Conservation (phyloP, 2,329 filamentous ascomycete genomes). For the Monosporascus sp. region DNA sequence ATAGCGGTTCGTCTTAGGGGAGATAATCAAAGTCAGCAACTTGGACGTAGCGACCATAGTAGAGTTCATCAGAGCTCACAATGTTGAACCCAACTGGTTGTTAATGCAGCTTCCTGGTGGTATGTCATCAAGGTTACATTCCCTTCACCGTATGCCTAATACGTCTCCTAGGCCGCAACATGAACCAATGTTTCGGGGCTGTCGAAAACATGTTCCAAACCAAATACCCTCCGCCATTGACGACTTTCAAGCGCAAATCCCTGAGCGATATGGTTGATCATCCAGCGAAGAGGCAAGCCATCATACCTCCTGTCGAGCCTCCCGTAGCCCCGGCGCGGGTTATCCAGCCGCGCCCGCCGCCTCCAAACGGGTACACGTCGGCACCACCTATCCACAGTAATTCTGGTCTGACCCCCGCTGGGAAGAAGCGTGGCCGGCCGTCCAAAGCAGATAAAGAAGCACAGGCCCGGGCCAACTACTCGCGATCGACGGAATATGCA, state of each 20-base stretch:
- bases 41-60: slow-evolving; percentile 42
- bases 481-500: slow-evolving; percentile 24
- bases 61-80: slow-evolving; percentile 40
- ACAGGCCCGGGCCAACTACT: slow-evolving; percentile 25
- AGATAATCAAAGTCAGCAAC: slow-evolving; percentile 53
- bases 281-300: slow-evolving; percentile 28
- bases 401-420: slow-evolving; percentile 19
- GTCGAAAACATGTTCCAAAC: slow-evolving; percentile 33
- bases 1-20: slow-evolving; percentile 54
- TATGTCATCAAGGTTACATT: slow-evolving; percentile 24
- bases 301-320: slow-evolving; percentile 22
- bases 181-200: slow-evolving; percentile 41
- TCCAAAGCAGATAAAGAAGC: slow-evolving; percentile 40
- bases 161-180: slow-evolving; percentile 36
- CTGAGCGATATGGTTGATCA: slow-evolving; percentile 29
- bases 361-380: slow-evolving; percentile 21
- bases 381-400: slow-evolving; percentile 11
- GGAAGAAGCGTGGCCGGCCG: slow-evolving; percentile 42
- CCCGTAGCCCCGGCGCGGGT: slow-evolving; percentile 19
- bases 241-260: slow-evolving; percentile 31
- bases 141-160: slow-evolving; percentile 3
- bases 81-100: slow-evolving; percentile 41
- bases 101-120: slow-evolving; percentile 44
- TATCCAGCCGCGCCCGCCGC: slow-evolving; percentile 27
- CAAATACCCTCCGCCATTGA: slow-evolving; percentile 26